Conservation (phyloP, 1,284 basidiomycete genomes). For the Ceratobasidium sp. region DNA sequence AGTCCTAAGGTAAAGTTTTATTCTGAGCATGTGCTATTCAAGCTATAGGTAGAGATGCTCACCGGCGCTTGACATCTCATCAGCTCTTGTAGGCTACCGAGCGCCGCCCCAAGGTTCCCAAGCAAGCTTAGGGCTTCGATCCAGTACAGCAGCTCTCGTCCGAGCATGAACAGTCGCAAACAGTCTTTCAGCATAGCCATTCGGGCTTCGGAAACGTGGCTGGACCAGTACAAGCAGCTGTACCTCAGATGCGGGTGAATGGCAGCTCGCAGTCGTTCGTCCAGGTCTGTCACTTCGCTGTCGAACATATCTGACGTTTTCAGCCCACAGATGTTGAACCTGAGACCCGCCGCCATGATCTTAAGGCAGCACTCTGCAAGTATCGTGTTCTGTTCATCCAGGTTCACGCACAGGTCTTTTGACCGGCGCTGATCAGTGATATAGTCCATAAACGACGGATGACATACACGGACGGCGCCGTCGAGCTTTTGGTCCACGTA, state of each 20-base stretch:
- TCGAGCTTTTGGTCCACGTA: background rate
- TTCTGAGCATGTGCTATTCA: background rate
- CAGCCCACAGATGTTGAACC: constrained; percentile 22
- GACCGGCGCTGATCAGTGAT: constrained; percentile 23
- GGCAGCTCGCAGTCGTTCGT: background rate
- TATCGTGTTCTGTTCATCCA: constrained; percentile 4
- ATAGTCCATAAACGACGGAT: constrained; percentile 37
- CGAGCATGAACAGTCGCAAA: background rate
- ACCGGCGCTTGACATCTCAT: background rate
- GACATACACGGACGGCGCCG: constrained; percentile 19
- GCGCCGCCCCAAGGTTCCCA: background rate
- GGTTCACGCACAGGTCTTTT: background rate
- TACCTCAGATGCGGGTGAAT: constrained; percentile 6
- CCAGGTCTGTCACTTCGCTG: constrained; percentile 2
- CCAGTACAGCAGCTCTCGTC: constrained; percentile 31
- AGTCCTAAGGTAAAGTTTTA: background rate
- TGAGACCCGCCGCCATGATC: constrained; percentile 1
- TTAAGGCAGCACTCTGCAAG: constrained; percentile 25
- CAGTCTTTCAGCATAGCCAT: background rate
- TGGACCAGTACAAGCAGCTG: constrained; percentile 22
- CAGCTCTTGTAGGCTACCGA: background rate
- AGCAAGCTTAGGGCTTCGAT: constrained; percentile 28
- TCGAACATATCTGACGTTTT: constrained; percentile 1
- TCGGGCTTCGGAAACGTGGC: background rate
- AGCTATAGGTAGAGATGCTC: background rate